These are phyloP conservation scores for Erythrobasidium yunnanense DNA, from an alignment of 768 basidiomycete species.

Conservation along the genomic window DNA sequence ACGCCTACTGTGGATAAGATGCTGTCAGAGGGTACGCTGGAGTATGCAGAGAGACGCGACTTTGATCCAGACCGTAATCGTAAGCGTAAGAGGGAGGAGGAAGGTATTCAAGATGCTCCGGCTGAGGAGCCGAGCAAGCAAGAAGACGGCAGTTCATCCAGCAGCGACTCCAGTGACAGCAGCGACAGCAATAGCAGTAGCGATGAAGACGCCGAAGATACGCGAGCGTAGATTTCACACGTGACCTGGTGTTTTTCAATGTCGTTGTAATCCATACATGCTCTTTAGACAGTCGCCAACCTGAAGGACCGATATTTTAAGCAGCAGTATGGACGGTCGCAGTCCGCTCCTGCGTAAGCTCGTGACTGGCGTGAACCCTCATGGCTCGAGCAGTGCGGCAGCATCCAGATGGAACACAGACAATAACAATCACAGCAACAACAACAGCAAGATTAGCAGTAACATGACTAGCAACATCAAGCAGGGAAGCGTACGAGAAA, in stretches of 20 bases:
- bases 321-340: too few species aligned
- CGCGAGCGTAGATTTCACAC: background rate
- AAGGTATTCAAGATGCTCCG: background rate
- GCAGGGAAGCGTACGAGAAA: constrained; percentile 9
- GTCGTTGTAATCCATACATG: too few species aligned
- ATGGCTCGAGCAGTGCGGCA: constrained; percentile 10
- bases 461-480: background rate
- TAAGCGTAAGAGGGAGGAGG: constrained; percentile 9
- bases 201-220: background rate
- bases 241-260: too few species aligned
- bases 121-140: too few species aligned
- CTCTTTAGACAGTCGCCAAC: too few species aligned
- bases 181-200: background rate
- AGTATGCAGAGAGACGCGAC: background rate
- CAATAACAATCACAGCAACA: background rate
- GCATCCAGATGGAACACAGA: too few species aligned
- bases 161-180: background rate
- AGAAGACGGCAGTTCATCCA: background rate
- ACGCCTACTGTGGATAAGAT: background rate
- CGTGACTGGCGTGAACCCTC: constrained; percentile 11
- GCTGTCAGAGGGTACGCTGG: background rate
- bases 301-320: too few species aligned
- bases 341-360: constrained; percentile 20
- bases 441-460: constrained; percentile 10
- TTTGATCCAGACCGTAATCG: background rate